Percentiles rank a stretch among this genome's conserved stretches.
Conservation (phyloP, 2,329 filamentous ascomycete species). For the Fusarium illudens region DNA sequence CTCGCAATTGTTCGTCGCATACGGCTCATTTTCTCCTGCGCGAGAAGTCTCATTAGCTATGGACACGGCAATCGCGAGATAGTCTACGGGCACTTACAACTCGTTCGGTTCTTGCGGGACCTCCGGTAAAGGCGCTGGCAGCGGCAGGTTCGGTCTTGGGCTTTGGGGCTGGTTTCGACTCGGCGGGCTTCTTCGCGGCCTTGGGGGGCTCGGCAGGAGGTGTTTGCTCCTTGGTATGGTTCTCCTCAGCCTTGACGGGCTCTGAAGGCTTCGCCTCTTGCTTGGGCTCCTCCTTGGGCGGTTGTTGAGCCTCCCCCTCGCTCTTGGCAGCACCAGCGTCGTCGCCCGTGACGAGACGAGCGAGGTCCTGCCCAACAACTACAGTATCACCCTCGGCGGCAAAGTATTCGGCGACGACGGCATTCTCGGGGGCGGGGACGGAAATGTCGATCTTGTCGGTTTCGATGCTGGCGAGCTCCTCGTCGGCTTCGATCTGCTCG, state of each 20-base stretch:
- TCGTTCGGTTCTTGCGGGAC: constrained; percentile 30
- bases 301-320: constrained; percentile 29
- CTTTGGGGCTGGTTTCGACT: constrained; percentile 32
- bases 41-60: background rate
- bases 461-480: constrained; percentile 47
- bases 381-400: constrained; percentile 46
- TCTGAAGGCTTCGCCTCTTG: constrained; percentile 21
- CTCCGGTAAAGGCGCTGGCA: constrained; percentile 9
- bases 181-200: constrained; percentile 25
- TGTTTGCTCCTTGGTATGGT: constrained; percentile 16
- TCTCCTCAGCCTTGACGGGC: constrained; percentile 27
- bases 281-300: constrained; percentile 30
- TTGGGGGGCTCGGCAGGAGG: constrained; percentile 23
- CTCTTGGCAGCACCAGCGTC: constrained; percentile 29
- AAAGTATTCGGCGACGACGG: constrained; percentile 42
- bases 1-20: constrained; percentile 80
- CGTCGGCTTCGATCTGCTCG: constrained; percentile 43
- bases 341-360: constrained; percentile 42
- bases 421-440: constrained; percentile 41
- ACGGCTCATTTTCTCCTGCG: constrained; percentile 58
- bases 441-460: constrained; percentile 48
- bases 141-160: constrained; percentile 16
- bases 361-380: constrained; percentile 45
- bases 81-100: constrained; percentile 16
- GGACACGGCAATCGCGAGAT: background rate